Base-by-base conservation (phyloP, 1,284 basidiomycete genomes). In the Trichosporon sp. region DNA sequence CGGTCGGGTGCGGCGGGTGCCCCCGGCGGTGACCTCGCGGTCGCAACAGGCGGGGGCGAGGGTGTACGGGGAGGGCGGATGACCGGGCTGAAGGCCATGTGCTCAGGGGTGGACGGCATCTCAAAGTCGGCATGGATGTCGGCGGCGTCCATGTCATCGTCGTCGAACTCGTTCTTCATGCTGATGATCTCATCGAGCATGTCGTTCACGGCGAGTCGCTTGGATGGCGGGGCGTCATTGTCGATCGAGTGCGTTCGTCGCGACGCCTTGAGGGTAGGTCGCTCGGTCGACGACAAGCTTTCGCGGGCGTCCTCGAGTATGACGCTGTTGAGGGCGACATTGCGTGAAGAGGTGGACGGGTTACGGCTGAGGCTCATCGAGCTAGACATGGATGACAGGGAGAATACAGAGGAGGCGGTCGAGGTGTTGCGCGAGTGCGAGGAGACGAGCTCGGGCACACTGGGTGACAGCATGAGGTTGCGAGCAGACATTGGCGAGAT, bases 161-260 rank as follows among this genome's bases (percentile, higher is more conserved):
- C 72, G 13, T 74, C 73, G 2, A 80, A 80, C 3, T 68, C 74
- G 60, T 79, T 71, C 63, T 81, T 79, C 78, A 81, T 80, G 65
- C 70, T 71, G 32, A 81, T 75, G 61, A 81, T 80, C 68, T 80
- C 78, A 58, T 81, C 78, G 16, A 81, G 70, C 78, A 81, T 80
- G 64, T 78, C 75, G 63, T 77, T 70, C 29, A 67, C 66, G 1
- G 72, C 71, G 56, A 74, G 36, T 19, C 60, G 71, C 70, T 59
- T 74, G 73, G 66, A 72, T 67, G 32, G 74, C 74, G 23, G 64
- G 16, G 31, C 46, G 21, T 57, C 31, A 5, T 49, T 29, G n/a
- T 49, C n/a, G 21, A 23, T 13, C 16, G 10, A 25, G 13, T 34
- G 66, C 9, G 54, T 49, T 19, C 63, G 63, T 14, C 44, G 25